Conservation (phyloP, 441 rosid genomes). For the Pelargonium fulgidum region DNA sequence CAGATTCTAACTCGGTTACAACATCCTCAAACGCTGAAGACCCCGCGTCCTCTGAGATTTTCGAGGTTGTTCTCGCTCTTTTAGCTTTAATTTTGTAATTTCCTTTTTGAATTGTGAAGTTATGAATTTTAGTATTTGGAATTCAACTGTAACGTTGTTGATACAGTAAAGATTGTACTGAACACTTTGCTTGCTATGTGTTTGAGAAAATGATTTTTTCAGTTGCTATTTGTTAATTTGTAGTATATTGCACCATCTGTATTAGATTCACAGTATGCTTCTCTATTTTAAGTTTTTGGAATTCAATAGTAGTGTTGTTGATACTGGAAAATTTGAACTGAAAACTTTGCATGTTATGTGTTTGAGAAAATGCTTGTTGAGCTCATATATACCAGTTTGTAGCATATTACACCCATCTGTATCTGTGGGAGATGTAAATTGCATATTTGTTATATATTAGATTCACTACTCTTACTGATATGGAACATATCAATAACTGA, state of each 20-base stretch:
- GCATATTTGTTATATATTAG: not conserved
- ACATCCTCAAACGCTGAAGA: not conserved
- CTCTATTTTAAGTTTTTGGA: too few species aligned
- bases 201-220: too few species aligned
- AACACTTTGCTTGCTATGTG: too few species aligned
- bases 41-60: slow-evolving; percentile 1
- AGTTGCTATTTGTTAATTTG: too few species aligned
- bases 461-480: not conserved
- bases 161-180: too few species aligned
- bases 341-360: slow-evolving; percentile 1
- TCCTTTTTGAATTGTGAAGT: not conserved
- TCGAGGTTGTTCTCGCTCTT: slow-evolving; percentile 2
- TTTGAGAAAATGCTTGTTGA: not conserved
- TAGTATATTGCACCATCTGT: not conserved
- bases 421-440: too few species aligned
- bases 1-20: not conserved
- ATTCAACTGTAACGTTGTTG: too few species aligned
- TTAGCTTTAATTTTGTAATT: not conserved
- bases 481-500: too few species aligned
- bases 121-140: not conserved
- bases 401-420: not conserved
- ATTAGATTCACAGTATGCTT: too few species aligned
- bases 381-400: not conserved
- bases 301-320: not conserved
- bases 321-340: not conserved